Evolutionary conservation across 108 stramenopile species (phyloP), one percentile per base, ranked within the genome.

Genomic region (Bacterosira constricta): DNA sequence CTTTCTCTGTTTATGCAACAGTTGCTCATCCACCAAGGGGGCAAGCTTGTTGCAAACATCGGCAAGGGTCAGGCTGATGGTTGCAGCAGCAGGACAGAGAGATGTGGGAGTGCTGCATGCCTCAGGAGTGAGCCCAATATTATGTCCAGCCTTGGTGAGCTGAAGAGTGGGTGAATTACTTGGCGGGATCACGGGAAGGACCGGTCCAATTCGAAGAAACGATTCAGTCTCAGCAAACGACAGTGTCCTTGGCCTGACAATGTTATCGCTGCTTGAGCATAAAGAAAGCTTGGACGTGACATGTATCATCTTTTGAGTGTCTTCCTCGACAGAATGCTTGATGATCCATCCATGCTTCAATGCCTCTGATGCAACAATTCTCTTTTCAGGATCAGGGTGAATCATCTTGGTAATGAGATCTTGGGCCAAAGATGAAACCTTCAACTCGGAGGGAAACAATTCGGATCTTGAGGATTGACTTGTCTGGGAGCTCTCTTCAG

Each of bases 391-490:
- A 64, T 91, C 86, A 9, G 85, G 77, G 36, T 86, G 68, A 10
- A 92, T 81, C 88, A 95, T 83, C 8, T 73, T 70, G 26, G 81
- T 82, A 39, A 95, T 77, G 45, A 92, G 58, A 23, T 82, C 85
- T 78, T 92, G 91, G 66, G 94, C 94, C 30, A 83, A 79, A 7
- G 79, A 65, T 18, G 90, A 91, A 46, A 95, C 79, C 54, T 85
- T 79, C n/a, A 72, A 65, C 86, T 90, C 89, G 47, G 88, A 63
- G n/a, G 81, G 77, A 31, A 71, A 77, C 61, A 79, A 53, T 47
- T 60, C 74, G 31, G 46, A 76, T 17, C 17, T 17, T 34, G 78
- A 53, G 75, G 42, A 67, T 51, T 44, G 63, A 47, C 35, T 37
- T 49, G 41, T 29, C 34, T 78, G 63, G 75, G 29, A 25, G 32